Evolutionary conservation across 2,329 filamentous ascomycete species (phyloP), one percentile per base, ranked within the genome.

Genomic region (Magnaporthiopsis rhizophila): DNA sequence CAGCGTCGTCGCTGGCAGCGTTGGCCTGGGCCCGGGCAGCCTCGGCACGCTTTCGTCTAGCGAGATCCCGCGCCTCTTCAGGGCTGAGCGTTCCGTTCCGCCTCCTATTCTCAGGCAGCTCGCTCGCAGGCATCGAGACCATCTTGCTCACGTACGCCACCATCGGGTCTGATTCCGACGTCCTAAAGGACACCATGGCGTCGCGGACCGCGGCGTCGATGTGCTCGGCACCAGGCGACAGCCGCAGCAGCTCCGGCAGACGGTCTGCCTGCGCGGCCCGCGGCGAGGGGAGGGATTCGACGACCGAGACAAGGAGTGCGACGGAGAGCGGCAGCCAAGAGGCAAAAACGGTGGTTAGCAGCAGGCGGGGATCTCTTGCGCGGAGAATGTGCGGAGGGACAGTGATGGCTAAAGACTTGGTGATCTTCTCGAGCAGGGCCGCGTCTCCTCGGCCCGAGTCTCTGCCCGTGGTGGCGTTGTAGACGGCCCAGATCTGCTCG

Each of bases 101-200:
- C 59, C 91, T 84, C 75, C 89, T 96, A 74, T 97, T 97, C 63
- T 94, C 86, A 0, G 91, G 90, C 6, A 99, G 80, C 70, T 99
- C 94, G 75, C 91, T 97, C 72, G 96, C 91, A 0, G 92, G 94
- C 15, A 99, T 83, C 0, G 95, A 95, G 1, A 98, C 91, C 92
- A 99, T 97, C 75, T 99, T 99, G 78, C 94, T 98, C 66, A 99
- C 91, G 69, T 97, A 99, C 11, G 91, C 94, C 1, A 99, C 91
- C 0, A 96, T 87, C 0, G 94, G 93, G 65, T 90, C 89, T 0
- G 87, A 82, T 56, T 84, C 81, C 0, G 81, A 82, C 3, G 85
- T 85, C 71, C 90, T 90, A 73, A 96, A 97, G 0, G 87, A 82
- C 2, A 90, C 78, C 88, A 98, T 94, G 6, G 94, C 91, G n/a